These are phyloP conservation scores for Candida tetrigidarum DNA, from an alignment of 1,139 yeast species.

Conservation along the genomic window DNA sequence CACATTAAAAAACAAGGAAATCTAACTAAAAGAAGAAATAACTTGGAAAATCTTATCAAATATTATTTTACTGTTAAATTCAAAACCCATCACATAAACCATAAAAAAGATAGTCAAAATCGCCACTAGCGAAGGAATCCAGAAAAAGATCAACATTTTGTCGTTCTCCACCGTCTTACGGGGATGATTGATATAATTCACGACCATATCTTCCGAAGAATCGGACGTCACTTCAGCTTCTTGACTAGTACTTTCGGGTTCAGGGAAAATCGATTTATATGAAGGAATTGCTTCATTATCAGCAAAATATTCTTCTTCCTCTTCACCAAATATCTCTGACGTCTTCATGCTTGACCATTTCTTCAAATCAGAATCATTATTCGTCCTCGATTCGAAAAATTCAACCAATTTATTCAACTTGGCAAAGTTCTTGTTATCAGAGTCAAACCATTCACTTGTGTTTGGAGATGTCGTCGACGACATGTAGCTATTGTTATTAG, in stretches of 20 bases:
- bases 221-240: constrained; percentile 43
- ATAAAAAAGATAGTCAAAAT: constrained; percentile 55
- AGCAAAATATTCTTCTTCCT: constrained; percentile 9
- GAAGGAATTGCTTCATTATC: constrained; percentile 8
- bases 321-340: constrained; percentile 8
- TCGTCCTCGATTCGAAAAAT: constrained; percentile 58
- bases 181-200: constrained; percentile 58
- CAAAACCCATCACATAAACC: constrained; percentile 56
- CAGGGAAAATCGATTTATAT: constrained; percentile 5
- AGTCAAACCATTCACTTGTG: constrained; percentile 50
- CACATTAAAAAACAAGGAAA: not conserved
- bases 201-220: constrained; percentile 55
- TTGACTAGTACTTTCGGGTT: constrained; percentile 8
- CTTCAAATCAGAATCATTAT: constrained; percentile 41
- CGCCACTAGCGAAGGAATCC: constrained; percentile 73
- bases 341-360: constrained; percentile 9
- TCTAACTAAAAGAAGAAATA: constrained; percentile 4
- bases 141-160: constrained; percentile 83
- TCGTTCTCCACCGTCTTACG: constrained; percentile 77
- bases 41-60: constrained; percentile 9
- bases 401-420: constrained; percentile 47
- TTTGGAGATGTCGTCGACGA: constrained; percentile 10
- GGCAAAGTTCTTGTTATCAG: constrained; percentile 50
- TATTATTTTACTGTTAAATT: constrained; percentile 26
- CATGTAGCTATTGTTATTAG: constrained; percentile 14